Conservation (phyloP, 257 asterid species). For the Penstemon newberryi region DNA sequence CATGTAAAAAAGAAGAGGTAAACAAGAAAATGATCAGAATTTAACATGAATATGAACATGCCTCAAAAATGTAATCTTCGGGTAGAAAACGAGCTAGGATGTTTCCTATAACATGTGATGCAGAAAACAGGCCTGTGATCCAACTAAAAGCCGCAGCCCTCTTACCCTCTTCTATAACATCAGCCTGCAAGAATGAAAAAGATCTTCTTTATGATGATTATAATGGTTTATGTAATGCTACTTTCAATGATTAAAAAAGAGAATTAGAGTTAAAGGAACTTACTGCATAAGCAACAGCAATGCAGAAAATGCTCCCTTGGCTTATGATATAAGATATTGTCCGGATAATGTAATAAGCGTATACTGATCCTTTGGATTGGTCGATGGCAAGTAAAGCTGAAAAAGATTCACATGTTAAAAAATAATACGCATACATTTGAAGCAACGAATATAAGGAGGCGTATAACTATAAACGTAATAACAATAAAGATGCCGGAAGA, state of each 20-base stretch:
- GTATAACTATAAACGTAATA: background rate
- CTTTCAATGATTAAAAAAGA: conserved; percentile 1
- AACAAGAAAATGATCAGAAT: conserved; percentile 4
- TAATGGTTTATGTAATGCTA: background rate
- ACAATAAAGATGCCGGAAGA: conserved; percentile 18
- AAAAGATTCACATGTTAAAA: conserved; percentile 11
- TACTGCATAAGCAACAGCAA: conserved; percentile 89
- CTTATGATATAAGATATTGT: conserved; percentile 71
- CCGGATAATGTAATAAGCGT: conserved; percentile 71
- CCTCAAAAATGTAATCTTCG: conserved; percentile 65
- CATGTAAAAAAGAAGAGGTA: conserved; percentile 9
- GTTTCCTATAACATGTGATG: conserved; percentile 85
- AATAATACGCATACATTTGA: background rate
- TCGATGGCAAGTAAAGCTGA: conserved; percentile 80
- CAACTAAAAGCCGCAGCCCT: conserved; percentile 86
- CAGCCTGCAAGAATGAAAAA: conserved; percentile 59
- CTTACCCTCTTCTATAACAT: conserved; percentile 57
- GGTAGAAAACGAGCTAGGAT: conserved; percentile 85
- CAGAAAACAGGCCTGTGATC: conserved; percentile 89
- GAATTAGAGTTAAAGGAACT: conserved; percentile 28
- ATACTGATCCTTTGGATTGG: conserved; percentile 74
- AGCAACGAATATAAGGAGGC: background rate
- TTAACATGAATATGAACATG: conserved; percentile 28
- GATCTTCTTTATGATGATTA: background rate
- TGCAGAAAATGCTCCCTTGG: conserved; percentile 95